These are phyloP conservation scores for Rhypophila decipiens DNA, from an alignment of 495 filamentous ascomycete species.

Conservation along the genomic window DNA sequence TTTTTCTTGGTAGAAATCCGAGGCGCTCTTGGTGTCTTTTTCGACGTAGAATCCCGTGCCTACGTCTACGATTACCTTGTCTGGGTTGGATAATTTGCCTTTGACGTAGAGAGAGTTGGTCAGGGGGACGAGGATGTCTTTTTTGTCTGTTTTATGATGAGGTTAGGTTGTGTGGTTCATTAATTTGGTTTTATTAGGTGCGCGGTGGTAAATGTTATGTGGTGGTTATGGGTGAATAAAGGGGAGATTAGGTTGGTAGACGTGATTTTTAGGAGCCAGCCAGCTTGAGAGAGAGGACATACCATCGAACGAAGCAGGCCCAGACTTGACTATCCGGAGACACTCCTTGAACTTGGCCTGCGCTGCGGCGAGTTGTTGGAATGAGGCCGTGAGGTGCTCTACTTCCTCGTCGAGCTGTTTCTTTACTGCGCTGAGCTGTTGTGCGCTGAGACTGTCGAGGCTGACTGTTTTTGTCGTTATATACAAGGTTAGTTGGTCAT, in stretches of 20 bases:
- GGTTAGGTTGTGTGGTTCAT: background rate
- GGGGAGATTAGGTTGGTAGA: background rate
- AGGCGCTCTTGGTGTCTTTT: constrained; percentile 75
- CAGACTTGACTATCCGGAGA: constrained; percentile 61
- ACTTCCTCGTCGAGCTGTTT: constrained; percentile 93
- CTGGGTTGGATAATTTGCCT: constrained; percentile 66
- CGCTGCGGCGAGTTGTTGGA: constrained; percentile 78
- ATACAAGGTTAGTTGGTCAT: too few species aligned
- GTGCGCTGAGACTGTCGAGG: constrained; percentile 43
- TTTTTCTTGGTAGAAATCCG: constrained; percentile 79
- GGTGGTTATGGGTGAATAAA: background rate
- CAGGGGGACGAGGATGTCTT: constrained; percentile 77
- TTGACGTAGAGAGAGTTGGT: constrained; percentile 93
- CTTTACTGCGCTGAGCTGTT: constrained; percentile 62
- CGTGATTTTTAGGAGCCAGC: background rate
- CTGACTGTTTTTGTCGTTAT: constrained; percentile 24
- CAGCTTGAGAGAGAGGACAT: constrained; percentile 2
- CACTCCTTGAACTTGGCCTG: constrained; percentile 92
- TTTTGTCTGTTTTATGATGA: constrained; percentile 28
- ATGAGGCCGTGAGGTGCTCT: constrained; percentile 84
- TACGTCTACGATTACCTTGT: constrained; percentile 87
- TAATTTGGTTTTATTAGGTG: background rate
- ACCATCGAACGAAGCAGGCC: constrained; percentile 34
- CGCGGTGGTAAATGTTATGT: background rate
- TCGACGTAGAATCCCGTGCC: constrained; percentile 96